Percentiles rank a stretch among this genome's conserved stretches.
These are phyloP conservation scores for Nymphaea thermarum DNA, from an alignment of 164 flowering plant species.

Conservation along the genomic window DNA sequence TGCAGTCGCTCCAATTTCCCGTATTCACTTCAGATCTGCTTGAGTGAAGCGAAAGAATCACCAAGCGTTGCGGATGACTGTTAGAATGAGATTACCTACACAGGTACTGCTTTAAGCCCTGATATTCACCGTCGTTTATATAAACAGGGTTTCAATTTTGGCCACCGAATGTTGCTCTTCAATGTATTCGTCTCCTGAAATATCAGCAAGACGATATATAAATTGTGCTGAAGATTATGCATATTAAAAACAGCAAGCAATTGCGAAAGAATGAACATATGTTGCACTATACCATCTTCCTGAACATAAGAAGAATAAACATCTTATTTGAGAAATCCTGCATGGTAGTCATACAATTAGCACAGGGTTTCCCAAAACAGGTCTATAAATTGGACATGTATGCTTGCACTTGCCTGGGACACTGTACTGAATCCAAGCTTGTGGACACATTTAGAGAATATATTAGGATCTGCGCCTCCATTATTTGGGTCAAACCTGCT, in stretches of 20 bases:
- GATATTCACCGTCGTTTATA: conserved; percentile 69
- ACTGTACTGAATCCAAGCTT: conserved; percentile 56
- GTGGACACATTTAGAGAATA: conserved; percentile 51
- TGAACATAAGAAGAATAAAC: conserved; percentile 72
- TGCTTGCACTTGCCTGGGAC: conserved; percentile 26
- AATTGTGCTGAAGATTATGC: not conserved
- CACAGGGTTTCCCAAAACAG: not conserved
- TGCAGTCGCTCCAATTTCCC: no score
- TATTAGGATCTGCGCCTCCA: conserved; percentile 81
- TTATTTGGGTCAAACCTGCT: conserved; percentile 84
- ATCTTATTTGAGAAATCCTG: conserved; percentile 96
- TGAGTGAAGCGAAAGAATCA: no score
- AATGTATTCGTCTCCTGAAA: conserved; percentile 29
- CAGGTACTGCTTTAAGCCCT: not conserved
- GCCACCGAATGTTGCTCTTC: conserved; percentile 55
- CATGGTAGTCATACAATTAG: conserved; percentile 8
- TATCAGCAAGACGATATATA: not conserved
- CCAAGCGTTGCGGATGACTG: no score
- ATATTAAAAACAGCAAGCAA: not conserved
- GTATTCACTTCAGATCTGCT: no score
- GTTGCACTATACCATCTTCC: conserved; percentile 45
- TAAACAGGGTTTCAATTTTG: conserved; percentile 79
- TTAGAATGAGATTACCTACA: no score
- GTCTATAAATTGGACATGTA: not conserved
- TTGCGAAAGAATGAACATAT: not conserved